phyloP scores from a whole-genome alignment of 2,329 filamentous ascomycete species.

The Pseudogymnoascus sp. region DNA sequence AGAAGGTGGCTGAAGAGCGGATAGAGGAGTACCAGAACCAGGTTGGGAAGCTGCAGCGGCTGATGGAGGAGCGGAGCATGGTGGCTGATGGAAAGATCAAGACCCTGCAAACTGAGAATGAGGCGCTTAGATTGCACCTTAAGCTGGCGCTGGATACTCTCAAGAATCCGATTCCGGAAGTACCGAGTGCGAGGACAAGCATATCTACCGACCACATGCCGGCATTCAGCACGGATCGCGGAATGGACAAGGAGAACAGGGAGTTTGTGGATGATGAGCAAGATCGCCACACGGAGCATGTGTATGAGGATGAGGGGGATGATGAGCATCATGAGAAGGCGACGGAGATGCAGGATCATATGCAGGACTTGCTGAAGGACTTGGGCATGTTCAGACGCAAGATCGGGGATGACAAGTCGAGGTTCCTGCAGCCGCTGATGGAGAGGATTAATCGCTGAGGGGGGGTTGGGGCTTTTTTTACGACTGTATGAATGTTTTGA shows the following conservation, averaged over 20 bases:
- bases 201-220: constrained; percentile 23
- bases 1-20: constrained; percentile 61
- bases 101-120: constrained; percentile 81
- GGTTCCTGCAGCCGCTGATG: constrained; percentile 51
- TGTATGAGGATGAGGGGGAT: constrained; percentile 51
- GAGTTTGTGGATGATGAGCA: constrained; percentile 21
- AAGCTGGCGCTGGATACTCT: constrained; percentile 78
- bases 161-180: constrained; percentile 79
- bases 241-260: constrained; percentile 28
- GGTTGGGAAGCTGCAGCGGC: constrained; percentile 80
- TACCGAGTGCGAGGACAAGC: constrained; percentile 33
- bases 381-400: constrained; percentile 75
- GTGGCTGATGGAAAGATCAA: constrained; percentile 92
- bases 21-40: constrained; percentile 92
- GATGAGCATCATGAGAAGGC: constrained; percentile 45
- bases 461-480: not conserved
- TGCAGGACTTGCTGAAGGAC: constrained; percentile 76
- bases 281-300: constrained; percentile 33
- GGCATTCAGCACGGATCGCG: constrained; percentile 18
- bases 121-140: constrained; percentile 78
- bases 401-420: constrained; percentile 70
- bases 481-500: not conserved
- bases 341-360: constrained; percentile 71
- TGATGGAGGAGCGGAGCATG: constrained; percentile 91
- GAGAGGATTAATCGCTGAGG: constrained; percentile 30